phyloP scores from a whole-genome alignment of 106 monocot species.

The Apostasia ramifera region DNA sequence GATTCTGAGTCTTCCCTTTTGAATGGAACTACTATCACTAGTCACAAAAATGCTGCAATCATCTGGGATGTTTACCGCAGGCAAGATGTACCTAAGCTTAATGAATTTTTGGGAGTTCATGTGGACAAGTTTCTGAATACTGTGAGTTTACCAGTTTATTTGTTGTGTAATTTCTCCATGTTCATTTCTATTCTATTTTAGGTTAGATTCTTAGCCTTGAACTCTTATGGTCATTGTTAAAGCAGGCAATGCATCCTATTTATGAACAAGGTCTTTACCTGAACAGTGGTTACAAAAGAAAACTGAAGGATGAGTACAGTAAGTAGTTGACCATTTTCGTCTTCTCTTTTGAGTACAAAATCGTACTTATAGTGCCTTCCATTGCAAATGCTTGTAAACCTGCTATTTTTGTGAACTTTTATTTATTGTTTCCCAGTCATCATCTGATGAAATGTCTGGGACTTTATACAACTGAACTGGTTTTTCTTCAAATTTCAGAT shows the following conservation, averaged over 20 bases:
- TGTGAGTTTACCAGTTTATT: constrained; percentile 18
- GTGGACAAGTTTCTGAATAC: constrained; percentile 29
- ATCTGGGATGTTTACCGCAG: constrained; percentile 90
- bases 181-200: not conserved
- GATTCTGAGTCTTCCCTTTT: not conserved
- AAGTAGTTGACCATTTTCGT: constrained; percentile 9
- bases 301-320: constrained; percentile 80
- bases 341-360: not conserved
- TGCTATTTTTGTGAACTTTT: too few relatives aligned
- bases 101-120: constrained; percentile 67
- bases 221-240: not conserved
- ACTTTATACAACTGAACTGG: not conserved
- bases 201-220: not conserved
- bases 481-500: constrained; percentile 23
- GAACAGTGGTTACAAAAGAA: constrained; percentile 51
- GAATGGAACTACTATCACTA: not conserved
- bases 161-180: constrained; percentile 14
- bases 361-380: too few relatives aligned
- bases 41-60: constrained; percentile 38
- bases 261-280: constrained; percentile 61
- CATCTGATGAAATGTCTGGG: not conserved
- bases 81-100: constrained; percentile 83
- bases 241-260: constrained; percentile 48
- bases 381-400: too few relatives aligned
- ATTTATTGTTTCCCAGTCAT: too few relatives aligned